phyloP scores from a whole-genome alignment of 2,329 filamentous ascomycete genomes.

The Colletotrichum cordylinicola region DNA sequence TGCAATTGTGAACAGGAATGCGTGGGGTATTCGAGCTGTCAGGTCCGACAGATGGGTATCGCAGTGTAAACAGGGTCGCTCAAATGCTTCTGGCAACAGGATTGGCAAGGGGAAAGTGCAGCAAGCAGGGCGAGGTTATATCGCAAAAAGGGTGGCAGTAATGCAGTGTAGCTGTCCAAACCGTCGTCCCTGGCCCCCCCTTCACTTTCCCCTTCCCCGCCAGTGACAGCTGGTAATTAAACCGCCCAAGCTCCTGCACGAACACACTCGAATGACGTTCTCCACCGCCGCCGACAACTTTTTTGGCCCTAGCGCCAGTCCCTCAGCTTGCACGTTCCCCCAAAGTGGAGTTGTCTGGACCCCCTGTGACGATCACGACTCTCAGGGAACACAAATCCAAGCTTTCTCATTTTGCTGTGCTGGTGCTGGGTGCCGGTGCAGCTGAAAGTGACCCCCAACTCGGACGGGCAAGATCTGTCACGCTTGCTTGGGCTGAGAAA shows the following conservation, averaged over 20 bases:
- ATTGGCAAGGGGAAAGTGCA: not conserved
- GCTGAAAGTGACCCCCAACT: not conserved
- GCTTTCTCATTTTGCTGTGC: not conserved
- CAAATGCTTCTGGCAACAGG: not conserved
- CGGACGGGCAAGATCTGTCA: not conserved
- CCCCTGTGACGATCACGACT: conserved; percentile 22
- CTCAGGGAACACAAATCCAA: not conserved
- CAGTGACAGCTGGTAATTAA: conserved; percentile 19
- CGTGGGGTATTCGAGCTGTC: not conserved
- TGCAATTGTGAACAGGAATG: conserved; percentile 25
- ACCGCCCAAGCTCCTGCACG: conserved; percentile 13
- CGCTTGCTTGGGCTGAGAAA: not conserved
- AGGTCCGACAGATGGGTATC: not conserved
- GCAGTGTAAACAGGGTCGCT: not conserved
- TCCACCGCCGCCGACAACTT: conserved; percentile 8
- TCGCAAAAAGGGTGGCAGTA: not conserved
- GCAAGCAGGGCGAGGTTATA: conserved; percentile 5
- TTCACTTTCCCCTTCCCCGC: not conserved
- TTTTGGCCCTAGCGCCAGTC: conserved; percentile 11
- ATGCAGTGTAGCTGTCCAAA: not conserved
- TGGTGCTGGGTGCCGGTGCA: not conserved
- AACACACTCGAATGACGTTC: conserved; percentile 20
- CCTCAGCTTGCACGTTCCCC: not conserved
- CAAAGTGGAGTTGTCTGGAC: not conserved
- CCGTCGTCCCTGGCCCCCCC: not conserved